phyloP scores from a whole-genome alignment of 148 eudicot genomes.

The Fagopyrum homotropicum region DNA sequence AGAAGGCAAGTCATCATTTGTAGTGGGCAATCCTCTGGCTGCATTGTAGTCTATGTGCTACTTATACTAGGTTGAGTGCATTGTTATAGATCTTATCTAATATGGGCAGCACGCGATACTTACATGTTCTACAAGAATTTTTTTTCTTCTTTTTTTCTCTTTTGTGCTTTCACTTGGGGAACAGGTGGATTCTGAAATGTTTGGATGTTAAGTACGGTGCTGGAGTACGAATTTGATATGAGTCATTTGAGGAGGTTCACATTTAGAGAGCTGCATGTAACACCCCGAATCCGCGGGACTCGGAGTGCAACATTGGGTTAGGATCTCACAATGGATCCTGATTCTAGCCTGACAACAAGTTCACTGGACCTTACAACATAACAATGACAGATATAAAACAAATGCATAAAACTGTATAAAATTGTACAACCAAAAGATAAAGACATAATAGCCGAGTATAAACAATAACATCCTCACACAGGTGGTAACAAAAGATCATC shows the following conservation, averaged over 20 bases:
- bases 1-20: conserved; percentile 39
- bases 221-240: conserved; percentile 65
- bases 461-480: no score
- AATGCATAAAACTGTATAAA: no score
- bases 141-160: neutral
- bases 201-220: conserved; percentile 59
- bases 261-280: conserved; percentile 85
- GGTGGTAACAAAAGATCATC: no score
- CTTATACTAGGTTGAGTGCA: conserved; percentile 56
- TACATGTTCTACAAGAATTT: neutral
- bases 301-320: no score
- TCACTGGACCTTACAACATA: no score
- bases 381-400: no score
- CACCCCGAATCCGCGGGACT: no score
- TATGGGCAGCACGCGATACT: conserved; percentile 55
- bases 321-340: no score
- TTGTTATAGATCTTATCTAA: conserved; percentile 60
- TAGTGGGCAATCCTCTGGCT: conserved; percentile 41
- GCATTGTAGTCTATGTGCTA: conserved; percentile 41
- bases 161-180: neutral
- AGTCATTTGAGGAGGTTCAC: conserved; percentile 77
- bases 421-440: no score
- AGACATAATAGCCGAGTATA: no score
- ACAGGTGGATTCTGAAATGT: neutral
- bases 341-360: no score